Percentiles rank a stretch among this genome's conserved stretches.
These are phyloP conservation scores for Berberis vulgaris DNA, from an alignment of 164 flowering plant genomes.

Conservation along the genomic window DNA sequence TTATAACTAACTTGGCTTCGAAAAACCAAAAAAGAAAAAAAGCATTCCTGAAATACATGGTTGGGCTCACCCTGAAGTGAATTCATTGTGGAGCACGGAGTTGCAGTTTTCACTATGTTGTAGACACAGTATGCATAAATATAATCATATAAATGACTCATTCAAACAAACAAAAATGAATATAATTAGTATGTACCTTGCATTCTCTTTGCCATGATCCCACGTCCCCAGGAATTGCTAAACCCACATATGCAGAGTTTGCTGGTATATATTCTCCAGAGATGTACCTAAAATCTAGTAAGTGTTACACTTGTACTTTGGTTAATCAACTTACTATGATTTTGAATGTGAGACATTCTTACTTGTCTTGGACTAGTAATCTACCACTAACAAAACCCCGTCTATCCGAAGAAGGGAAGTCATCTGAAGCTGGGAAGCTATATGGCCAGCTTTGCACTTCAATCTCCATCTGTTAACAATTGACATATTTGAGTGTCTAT, in stretches of 20 bases:
- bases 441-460: constrained; percentile 92
- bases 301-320: not conserved
- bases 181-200: constrained; percentile 36
- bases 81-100: no score
- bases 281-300: constrained; percentile 25
- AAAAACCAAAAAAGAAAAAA: no score
- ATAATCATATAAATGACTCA: no score
- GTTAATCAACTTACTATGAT: no score
- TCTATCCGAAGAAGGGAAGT: constrained; percentile 39
- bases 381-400: constrained; percentile 60
- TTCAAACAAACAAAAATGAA: no score
- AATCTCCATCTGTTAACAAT: constrained; percentile 28
- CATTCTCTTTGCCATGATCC: constrained; percentile 92
- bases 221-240: constrained; percentile 66
- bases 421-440: constrained; percentile 54
- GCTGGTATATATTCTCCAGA: constrained; percentile 32
- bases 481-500: not conserved
- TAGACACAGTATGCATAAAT: no score
- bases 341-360: not conserved
- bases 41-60: no score
- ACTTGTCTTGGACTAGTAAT: constrained; percentile 60
- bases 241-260: constrained; percentile 58
- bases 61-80: no score
- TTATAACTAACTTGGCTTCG: no score
- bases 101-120: no score